Conservation (phyloP, 2,329 filamentous ascomycete genomes). For the Chaetomium strumarium region DNA sequence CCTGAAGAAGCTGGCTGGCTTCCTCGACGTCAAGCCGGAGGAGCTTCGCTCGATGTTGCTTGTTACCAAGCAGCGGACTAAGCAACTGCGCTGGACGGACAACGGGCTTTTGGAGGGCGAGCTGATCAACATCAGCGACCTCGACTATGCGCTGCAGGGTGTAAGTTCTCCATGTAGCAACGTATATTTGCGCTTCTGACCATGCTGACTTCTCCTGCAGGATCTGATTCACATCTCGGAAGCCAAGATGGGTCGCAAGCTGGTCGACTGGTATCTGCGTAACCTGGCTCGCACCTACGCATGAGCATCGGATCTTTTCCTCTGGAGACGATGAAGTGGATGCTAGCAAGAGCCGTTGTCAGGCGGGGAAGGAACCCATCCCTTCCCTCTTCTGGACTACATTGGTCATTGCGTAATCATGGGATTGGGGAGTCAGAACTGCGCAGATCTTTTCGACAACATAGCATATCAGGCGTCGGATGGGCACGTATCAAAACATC, state of each 20-base stretch:
- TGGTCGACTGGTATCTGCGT: conserved; percentile 98
- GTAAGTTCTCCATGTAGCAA: conserved; percentile 46
- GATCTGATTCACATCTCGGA: conserved; percentile 98
- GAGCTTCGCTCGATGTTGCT: conserved; percentile 89
- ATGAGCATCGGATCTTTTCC: conserved; percentile 23
- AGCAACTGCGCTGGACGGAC: conserved; percentile 91
- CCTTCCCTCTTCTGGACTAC: conserved; percentile 1
- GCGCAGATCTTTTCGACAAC: conserved; percentile 14
- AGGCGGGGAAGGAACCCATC: background rate
- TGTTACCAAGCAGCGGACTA: conserved; percentile 97
- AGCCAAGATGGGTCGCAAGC: conserved; percentile 92
- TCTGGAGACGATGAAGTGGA: background rate
- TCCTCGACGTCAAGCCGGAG: conserved; percentile 95
- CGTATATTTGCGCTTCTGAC: background rate
- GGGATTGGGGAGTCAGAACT: conserved; percentile 11
- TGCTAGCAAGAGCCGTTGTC: background rate
- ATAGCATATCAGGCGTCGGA: conserved; percentile 25
- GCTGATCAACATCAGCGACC: conserved; percentile 84
- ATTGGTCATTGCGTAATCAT: conserved; percentile 20
- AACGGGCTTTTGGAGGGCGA: conserved; percentile 88
- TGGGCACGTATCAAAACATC: conserved; percentile 7
- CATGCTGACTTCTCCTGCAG: conserved; percentile 38
- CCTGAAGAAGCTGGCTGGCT: conserved; percentile 92
- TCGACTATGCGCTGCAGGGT: conserved; percentile 95
- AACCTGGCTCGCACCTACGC: conserved; percentile 96